Percentiles rank a stretch among this genome's conserved stretches.
phyloP scores from a whole-genome alignment of 1,139 yeast genomes.

The Blastobotrys apis region DNA sequence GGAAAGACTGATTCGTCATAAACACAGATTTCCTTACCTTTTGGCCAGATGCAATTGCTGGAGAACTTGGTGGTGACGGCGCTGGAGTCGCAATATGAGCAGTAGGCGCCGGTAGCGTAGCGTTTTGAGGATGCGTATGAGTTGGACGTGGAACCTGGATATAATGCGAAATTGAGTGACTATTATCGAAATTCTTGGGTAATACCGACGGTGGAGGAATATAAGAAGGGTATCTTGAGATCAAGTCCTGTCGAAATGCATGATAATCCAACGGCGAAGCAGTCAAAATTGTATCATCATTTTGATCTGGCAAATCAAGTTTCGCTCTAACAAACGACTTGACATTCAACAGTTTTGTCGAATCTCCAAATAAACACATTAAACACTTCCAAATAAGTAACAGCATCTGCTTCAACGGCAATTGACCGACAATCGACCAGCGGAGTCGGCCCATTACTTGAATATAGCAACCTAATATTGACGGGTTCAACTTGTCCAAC shows the following conservation, averaged over 20 bases:
- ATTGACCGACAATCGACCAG: constrained; percentile 40
- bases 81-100: constrained; percentile 85
- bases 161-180: constrained; percentile 37
- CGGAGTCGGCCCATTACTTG: constrained; percentile 63
- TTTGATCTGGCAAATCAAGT: constrained; percentile 39
- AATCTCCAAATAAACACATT: constrained; percentile 62
- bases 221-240: constrained; percentile 70
- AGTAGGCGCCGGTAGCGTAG: constrained; percentile 56
- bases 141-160: constrained; percentile 58
- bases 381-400: constrained; percentile 56
- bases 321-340: constrained; percentile 48
- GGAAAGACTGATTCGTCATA: constrained; percentile 75
- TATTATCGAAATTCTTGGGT: constrained; percentile 46
- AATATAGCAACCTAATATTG: constrained; percentile 45
- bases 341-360: constrained; percentile 41
- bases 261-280: constrained; percentile 79
- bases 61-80: constrained; percentile 75
- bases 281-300: constrained; percentile 31
- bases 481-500: constrained; percentile 34
- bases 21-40: constrained; percentile 62
- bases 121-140: constrained; percentile 50
- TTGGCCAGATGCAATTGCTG: constrained; percentile 48
- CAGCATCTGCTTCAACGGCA: constrained; percentile 45
- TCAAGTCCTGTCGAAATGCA: constrained; percentile 69
- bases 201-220: constrained; percentile 45